Percentiles rank a stretch among this genome's conserved stretches.
phyloP scores from a whole-genome alignment of 352 stramenopile genomes.

The Pythium phragmitis region DNA sequence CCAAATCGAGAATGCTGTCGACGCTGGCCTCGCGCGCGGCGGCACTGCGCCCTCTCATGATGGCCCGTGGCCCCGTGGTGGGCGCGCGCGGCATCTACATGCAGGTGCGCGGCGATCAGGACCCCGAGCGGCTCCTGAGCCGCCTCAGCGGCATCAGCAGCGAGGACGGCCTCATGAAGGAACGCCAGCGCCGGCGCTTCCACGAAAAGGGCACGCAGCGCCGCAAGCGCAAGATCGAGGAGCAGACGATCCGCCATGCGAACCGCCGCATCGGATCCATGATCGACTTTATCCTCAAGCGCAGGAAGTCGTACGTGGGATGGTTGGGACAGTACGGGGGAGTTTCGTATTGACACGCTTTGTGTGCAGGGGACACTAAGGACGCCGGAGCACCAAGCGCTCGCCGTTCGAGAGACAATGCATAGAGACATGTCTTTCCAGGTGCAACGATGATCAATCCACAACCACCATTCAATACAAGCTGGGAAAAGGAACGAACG shows the following conservation, averaged over 20 bases:
- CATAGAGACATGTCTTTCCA: too few species aligned
- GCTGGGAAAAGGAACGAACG: too few species aligned
- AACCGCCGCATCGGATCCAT: conserved; percentile 82
- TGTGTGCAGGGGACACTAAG: too few species aligned
- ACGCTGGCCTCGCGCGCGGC: conserved; percentile 19
- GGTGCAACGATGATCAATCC: too few species aligned
- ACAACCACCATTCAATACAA: too few species aligned
- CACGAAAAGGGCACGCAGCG: conserved; percentile 86
- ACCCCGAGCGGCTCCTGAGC: conserved; percentile 49
- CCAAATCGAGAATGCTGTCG: conserved; percentile 19
- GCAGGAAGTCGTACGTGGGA: conserved; percentile 75
- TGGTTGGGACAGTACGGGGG: too few species aligned
- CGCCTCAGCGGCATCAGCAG: conserved; percentile 72
- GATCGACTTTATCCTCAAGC: conserved; percentile 82
- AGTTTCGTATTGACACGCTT: background rate
- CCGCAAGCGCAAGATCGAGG: conserved; percentile 77
- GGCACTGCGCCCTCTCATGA: conserved; percentile 12
- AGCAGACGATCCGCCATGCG: conserved; percentile 76
- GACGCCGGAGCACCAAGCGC: too few species aligned
- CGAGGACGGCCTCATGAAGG: conserved; percentile 76
- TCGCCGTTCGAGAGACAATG: too few species aligned
- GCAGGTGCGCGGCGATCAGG: conserved; percentile 46
- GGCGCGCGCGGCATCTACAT: conserved; percentile 50
- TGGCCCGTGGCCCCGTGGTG: background rate
- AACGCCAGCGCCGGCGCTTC: conserved; percentile 64